A percentile compares a stretch with the other conserved stretches of the same genome.
These are phyloP conservation scores for Cercospora berteroae DNA, from an alignment of 2,329 filamentous ascomycete genomes.

Conservation along the genomic window DNA sequence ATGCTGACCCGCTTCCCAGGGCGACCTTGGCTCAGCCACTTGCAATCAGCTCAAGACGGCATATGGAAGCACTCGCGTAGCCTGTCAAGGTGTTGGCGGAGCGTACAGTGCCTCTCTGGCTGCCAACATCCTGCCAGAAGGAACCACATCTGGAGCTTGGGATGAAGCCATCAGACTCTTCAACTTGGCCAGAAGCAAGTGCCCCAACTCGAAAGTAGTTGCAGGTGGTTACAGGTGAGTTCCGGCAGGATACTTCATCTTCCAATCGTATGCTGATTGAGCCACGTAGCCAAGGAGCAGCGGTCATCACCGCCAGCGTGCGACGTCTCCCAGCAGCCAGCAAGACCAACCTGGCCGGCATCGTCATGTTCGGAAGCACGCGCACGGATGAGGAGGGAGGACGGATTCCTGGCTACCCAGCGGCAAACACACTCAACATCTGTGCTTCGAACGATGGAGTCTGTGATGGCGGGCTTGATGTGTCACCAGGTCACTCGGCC, in stretches of 20 bases:
- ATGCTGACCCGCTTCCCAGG: not conserved
- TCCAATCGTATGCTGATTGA: not conserved
- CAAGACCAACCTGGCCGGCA: conserved; percentile 36
- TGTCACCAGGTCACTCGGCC: not conserved
- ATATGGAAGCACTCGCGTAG: conserved; percentile 19
- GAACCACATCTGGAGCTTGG: conserved; percentile 20
- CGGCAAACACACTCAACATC: conserved; percentile 26
- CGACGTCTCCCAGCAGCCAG: conserved; percentile 30
- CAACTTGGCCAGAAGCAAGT: conserved; percentile 26
- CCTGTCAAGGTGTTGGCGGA: conserved; percentile 30
- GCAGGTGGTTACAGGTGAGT: conserved; percentile 28
- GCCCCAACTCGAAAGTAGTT: conserved; percentile 29
- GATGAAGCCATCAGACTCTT: conserved; percentile 23
- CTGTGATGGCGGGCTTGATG: not conserved
- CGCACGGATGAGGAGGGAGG: conserved; percentile 39
- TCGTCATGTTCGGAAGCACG: conserved; percentile 43
- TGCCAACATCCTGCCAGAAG: conserved; percentile 23
- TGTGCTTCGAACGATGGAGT: conserved; percentile 9
- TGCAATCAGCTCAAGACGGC: conserved; percentile 11
- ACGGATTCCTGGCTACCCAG: conserved; percentile 37
- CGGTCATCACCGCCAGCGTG: conserved; percentile 40
- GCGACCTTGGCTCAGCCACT: conserved; percentile 1
- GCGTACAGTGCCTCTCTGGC: conserved; percentile 21
- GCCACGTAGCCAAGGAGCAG: conserved; percentile 38
- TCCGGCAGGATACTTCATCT: not conserved